These are phyloP conservation scores for Kazachstania viticola DNA, from an alignment of 805 yeast species.

Conservation along the genomic window DNA sequence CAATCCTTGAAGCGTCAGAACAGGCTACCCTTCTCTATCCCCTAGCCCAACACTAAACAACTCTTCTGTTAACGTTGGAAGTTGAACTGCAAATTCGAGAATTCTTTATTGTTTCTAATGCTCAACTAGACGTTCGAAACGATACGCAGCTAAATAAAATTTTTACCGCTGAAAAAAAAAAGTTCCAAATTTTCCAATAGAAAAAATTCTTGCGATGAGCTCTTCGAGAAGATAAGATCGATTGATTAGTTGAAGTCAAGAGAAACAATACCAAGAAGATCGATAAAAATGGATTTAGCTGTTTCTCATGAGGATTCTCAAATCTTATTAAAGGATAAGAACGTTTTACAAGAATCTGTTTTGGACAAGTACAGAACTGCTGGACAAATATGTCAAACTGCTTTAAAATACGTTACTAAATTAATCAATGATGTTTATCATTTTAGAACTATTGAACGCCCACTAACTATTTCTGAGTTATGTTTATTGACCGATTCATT, in stretches of 20 bases:
- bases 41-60: too few relatives aligned
- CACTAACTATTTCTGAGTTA: slow-evolving; percentile 51
- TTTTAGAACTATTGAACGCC: slow-evolving; percentile 27
- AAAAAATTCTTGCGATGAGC: slow-evolving; percentile 7
- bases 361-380: slow-evolving; percentile 80
- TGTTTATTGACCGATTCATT: slow-evolving; percentile 77
- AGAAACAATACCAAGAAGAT: background rate
- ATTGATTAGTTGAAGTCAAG: background rate
- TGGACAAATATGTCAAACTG: slow-evolving; percentile 81
- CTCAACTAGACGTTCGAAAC: too few relatives aligned
- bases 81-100: too few relatives aligned
- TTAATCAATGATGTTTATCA: slow-evolving; percentile 71
- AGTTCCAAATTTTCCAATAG: too few relatives aligned
- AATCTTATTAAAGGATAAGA: slow-evolving; percentile 58
- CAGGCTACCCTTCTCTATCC: too few relatives aligned
- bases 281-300: slow-evolving; percentile 55
- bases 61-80: too few relatives aligned
- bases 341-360: slow-evolving; percentile 48
- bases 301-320: slow-evolving; percentile 67
- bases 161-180: too few relatives aligned
- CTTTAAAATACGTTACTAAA: slow-evolving; percentile 50
- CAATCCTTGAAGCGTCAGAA: too few relatives aligned
- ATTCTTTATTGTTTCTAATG: background rate
- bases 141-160: too few relatives aligned
- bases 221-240: background rate